Percentiles rank a stretch among this genome's conserved stretches.
Conservation (phyloP, 2,329 filamentous ascomycete species). For the Colletotrichum euphorbiae region DNA sequence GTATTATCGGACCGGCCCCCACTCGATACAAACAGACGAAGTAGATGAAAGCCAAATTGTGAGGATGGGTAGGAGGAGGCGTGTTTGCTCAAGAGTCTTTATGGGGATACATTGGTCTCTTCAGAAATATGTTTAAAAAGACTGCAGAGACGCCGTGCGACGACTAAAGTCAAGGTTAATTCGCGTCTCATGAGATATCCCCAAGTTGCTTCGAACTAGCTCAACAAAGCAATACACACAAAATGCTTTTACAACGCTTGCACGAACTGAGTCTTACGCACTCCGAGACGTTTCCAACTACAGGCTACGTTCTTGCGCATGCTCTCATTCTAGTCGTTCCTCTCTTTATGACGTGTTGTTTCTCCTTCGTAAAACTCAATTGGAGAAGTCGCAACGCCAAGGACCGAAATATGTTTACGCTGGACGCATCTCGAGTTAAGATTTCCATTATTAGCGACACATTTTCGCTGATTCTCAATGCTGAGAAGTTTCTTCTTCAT, state of each 20-base stretch:
- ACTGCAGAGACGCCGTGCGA: background rate
- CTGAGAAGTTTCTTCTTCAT: conserved; percentile 13
- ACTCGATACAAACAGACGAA: background rate
- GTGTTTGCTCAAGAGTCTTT: background rate
- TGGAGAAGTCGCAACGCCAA: too few relatives aligned
- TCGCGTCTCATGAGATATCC: background rate
- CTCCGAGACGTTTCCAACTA: too few relatives aligned
- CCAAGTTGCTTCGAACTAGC: background rate
- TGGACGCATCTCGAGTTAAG: background rate
- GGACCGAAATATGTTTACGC: too few relatives aligned
- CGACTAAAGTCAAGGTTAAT: too few relatives aligned
- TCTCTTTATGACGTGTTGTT: too few relatives aligned
- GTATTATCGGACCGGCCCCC: background rate
- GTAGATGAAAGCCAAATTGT: background rate
- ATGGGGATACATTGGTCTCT: background rate
- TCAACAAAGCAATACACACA: background rate
- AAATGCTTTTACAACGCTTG: too few relatives aligned
- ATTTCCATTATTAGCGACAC: background rate
- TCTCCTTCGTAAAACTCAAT: too few relatives aligned
- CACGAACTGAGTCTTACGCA: too few relatives aligned
- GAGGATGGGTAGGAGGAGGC: conserved; percentile 9
- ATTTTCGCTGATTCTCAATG: background rate
- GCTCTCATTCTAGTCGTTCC: too few relatives aligned
- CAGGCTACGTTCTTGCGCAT: too few relatives aligned
- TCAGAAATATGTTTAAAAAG: conserved; percentile 4